These are phyloP conservation scores for Fusarium siculi DNA, from an alignment of 2,329 filamentous ascomycete genomes.

Conservation along the genomic window DNA sequence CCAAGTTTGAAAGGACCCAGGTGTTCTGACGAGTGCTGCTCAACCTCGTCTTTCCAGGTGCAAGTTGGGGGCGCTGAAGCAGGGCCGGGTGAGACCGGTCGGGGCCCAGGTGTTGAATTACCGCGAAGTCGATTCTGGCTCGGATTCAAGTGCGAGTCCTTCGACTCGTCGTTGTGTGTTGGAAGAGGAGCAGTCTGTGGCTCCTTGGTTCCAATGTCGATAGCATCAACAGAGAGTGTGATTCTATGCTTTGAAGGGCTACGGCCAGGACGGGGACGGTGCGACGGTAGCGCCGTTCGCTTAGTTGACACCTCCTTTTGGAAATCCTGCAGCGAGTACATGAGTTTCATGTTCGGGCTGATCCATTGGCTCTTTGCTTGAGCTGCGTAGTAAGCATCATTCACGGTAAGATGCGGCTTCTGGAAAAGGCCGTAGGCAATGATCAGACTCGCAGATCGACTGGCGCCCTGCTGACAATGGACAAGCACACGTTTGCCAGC, in stretches of 20 bases:
- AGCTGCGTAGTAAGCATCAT: slow-evolving; percentile 84
- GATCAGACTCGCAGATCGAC: slow-evolving; percentile 84
- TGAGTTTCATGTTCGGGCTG: slow-evolving; percentile 90
- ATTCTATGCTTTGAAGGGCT: slow-evolving; percentile 70
- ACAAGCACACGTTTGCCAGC: slow-evolving; percentile 82
- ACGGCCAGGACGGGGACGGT: slow-evolving; percentile 61
- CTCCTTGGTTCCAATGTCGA: slow-evolving; percentile 63
- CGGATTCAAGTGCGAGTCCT: slow-evolving; percentile 51
- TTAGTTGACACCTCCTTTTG: slow-evolving; percentile 70
- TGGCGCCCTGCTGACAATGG: slow-evolving; percentile 88
- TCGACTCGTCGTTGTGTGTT: slow-evolving; percentile 59
- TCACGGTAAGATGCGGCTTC: slow-evolving; percentile 79
- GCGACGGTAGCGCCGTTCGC: slow-evolving; percentile 58
- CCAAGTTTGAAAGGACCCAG: slow-evolving; percentile 33
- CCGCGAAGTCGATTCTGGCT: slow-evolving; percentile 61
- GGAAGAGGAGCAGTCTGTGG: slow-evolving; percentile 71
- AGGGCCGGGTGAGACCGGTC: slow-evolving; percentile 68
- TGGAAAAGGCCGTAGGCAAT: slow-evolving; percentile 87
- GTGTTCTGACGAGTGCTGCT: slow-evolving; percentile 50
- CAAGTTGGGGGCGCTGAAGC: slow-evolving; percentile 74
- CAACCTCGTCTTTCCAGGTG: slow-evolving; percentile 64
- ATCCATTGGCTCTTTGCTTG: slow-evolving; percentile 88
- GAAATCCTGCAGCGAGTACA: slow-evolving; percentile 89
- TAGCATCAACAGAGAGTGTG: slow-evolving; percentile 69
- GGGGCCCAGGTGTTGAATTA: slow-evolving; percentile 63